Evolutionary conservation across 2,329 filamentous ascomycete species (phyloP), one percentile per base, ranked within the genome.

Genomic region (Monilinia fructigena): DNA sequence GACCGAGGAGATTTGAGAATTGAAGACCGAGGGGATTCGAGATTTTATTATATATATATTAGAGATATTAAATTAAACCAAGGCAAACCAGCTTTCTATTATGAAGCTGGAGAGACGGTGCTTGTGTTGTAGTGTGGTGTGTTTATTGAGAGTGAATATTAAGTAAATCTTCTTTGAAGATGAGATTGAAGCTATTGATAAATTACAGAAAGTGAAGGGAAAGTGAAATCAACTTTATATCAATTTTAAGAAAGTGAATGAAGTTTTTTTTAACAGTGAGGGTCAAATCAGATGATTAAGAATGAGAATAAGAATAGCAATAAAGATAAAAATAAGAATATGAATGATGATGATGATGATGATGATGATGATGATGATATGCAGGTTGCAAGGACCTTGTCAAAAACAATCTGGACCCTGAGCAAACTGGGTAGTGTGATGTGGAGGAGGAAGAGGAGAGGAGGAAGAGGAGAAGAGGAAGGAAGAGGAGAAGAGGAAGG

Each of bases 211-310:
- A 11, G 4, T 26, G 28, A 38, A 20, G 28, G 6, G 56, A n/a
- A 10, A n/a, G 38, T 26, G 8, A 18, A 50, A 23, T 12, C 20
- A 5, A 26, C 23, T 45, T 60, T 60, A 60, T 60, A 60, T 20
- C 26, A 38, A 50, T 50, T 14, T 14, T n/a, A 26, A 14, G n/a
- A 18, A 18, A n/a, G 45, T 20, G 16, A 47, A 28, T 50, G 28
- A 6, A 26, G 20, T 26, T 18, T 20, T 50, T 7, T 38, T 23
- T 26, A 0, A 60, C 50, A n/a, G n/a, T 38, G 45, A 50, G 28
- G 8, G 38, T 60, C 20, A 38, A 45, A 60, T 60, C 45, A 38
- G 56, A 60, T 50, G 20, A 60, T 50, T 38, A 11, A 14, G 20
- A 31, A 60, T 12, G 45, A 40, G 14, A 60, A 35, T 8, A n/a